Evolutionary conservation across 345 rosid species (phyloP).

Genomic region (Euphorbia lathyris): DNA sequence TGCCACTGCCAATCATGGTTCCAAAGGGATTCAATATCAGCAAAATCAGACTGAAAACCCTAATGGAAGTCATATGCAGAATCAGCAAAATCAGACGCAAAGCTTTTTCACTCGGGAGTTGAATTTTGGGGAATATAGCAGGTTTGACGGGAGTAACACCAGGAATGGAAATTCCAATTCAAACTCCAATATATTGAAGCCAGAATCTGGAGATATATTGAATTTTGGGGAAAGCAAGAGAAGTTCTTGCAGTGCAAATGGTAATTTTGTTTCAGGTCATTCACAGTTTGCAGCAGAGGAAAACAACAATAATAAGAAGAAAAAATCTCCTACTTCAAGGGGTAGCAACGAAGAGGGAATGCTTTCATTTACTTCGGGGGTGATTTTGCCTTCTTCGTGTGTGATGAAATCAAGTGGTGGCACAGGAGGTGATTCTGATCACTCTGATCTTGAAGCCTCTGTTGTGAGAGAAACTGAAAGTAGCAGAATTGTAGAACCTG

Average conservation of each 20-base stretch:
- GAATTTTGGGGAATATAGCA: conserved; percentile 60
- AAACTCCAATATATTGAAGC: conserved; percentile 50
- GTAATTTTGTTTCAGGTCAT: conserved; percentile 47
- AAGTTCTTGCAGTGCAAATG: conserved; percentile 39
- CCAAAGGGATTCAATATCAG: conserved; percentile 43
- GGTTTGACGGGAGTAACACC: conserved; percentile 37
- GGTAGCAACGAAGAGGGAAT: conserved; percentile 79
- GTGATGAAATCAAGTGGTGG: conserved; percentile 49
- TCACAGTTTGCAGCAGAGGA: conserved; percentile 48
- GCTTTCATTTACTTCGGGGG: conserved; percentile 80
- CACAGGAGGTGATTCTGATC: conserved; percentile 73
- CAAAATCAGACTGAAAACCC: conserved; percentile 42
- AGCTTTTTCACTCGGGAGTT: conserved; percentile 49
- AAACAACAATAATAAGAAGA: conserved; percentile 66
- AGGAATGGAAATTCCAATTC: conserved; percentile 31
- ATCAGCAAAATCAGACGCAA: conserved; percentile 25
- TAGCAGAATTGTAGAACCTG: conserved; percentile 59
- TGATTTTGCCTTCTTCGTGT: conserved; percentile 53
- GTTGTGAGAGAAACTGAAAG: conserved; percentile 67
- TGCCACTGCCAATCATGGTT: conserved; percentile 11
- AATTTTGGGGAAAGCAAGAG: conserved; percentile 76
- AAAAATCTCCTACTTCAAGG: conserved; percentile 51
- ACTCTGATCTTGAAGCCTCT: conserved; percentile 93
- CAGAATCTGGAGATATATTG: conserved; percentile 73
- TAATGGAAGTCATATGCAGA: conserved; percentile 22